Evolutionary conservation across 129 eudicot genomes (phyloP), one percentile per base, ranked within the genome.

Genomic region (Tagetes erecta): DNA sequence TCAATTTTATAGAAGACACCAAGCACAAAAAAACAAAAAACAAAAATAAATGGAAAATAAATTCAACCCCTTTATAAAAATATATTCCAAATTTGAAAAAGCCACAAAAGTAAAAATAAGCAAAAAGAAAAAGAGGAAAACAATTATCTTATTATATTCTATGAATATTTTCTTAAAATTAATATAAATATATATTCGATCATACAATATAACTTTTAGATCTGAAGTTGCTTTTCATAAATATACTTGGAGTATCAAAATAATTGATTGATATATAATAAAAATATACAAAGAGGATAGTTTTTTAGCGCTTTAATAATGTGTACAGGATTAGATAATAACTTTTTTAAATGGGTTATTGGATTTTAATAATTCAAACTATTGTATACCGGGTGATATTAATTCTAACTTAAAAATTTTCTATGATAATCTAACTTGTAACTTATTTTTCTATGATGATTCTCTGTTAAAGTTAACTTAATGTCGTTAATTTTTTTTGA

Each of bases 51-150:
- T 44, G 64, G 7, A 52, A 40, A 72, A 42, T 50, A 72, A 72
- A 53, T 65, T 55, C 39, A 72, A 53, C 53, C 73, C 52, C 82
- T 79, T 79, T 71, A 37, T 8, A 5, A 50, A 79, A 64, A 72
- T 11, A 79, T 64, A 79, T 72, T 79, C 83, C 83, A 79, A 44
- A 64, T 33, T 78, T 42, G 1, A 36, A 71, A 79, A 79, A 74
- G 71, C 69, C 38, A 60, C 73, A 79, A 79, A 79, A 79, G 74
- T 57, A 46, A 62, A 69, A 63, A 36, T 40, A 53, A 58, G 52
- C 68, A 66, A 53, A 76, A 79, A 79, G 83, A 64, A 72, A 79
- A 79, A 79, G 78, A 72, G 34, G 82, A 65, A 62, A 78, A 71
- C 33, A 67, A 77, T 70, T 71, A 62, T 71, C 49, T 49, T 71